Evolutionary conservation across 2,329 filamentous ascomycete genomes (phyloP), one percentile per base, ranked within the genome.

Genomic region (Emmonsia crescens): DNA sequence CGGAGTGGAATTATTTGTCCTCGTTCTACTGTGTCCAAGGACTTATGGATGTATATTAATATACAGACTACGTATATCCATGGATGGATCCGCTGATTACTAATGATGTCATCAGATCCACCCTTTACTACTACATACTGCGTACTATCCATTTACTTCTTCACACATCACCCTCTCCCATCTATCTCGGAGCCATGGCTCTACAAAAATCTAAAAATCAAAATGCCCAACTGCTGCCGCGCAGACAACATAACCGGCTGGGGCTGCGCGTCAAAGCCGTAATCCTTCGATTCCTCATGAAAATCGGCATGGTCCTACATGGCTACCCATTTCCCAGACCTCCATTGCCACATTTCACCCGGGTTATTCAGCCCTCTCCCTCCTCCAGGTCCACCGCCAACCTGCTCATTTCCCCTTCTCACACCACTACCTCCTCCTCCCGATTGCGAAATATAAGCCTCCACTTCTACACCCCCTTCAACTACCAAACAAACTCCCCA

Each of bases 221-320:
- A 52, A 33, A 57, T 57, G 55, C 5, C 14, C 54, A 33, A 14
- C n/a, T 27, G 19, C 12, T 19, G 19, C 36, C 33, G 8, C 55
- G 27, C 21, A 38, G 31, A 19, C 21, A 36, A 27, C 24, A 33
- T 21, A 49, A 5, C 19, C 6, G 86, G 74, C 83, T 82, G 78
- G 80, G 84, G 68, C 80, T 89, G 12, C 80, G 82, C 61, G 66
- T 86, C 59, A 82, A 88, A 71, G 87, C 87, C 55, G 75, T 79
- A 33, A 81, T 86, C 71, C 89, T 86, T 85, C 81, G 88, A 59
- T 79, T 82, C 61, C 77, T 89, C 49, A 88, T 89, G 82, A 79
- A 79, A 62, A 80, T 89, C 61, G 87, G 86, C 69, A 89, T 89
- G 85, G 77, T 82, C 63, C 75, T 89, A 46, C 87, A 90, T 70